Evolutionary conservation across 768 basidiomycete genomes (phyloP).

Genomic region (Kwoniella botswanensis): DNA sequence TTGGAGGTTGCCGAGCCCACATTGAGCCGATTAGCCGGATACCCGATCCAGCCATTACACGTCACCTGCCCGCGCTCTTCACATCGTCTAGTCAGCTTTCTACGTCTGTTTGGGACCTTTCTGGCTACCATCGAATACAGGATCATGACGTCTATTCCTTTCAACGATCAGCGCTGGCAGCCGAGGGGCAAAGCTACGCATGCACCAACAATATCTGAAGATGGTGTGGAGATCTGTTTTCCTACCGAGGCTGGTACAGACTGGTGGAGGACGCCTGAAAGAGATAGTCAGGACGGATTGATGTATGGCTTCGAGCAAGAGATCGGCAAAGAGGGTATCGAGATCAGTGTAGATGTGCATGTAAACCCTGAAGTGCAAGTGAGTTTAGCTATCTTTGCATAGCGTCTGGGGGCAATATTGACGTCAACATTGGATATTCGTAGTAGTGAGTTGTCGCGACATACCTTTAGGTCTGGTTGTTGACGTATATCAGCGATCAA

Average conservation of each 20-base stretch:
- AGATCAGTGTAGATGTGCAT: constrained; percentile 27
- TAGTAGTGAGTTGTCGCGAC: background rate
- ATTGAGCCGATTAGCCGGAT: background rate
- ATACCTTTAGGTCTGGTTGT: background rate
- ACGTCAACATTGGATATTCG: background rate
- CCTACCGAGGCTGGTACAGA: constrained; percentile 14
- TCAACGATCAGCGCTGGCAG: constrained; percentile 20
- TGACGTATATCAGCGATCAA: constrained; percentile 38
- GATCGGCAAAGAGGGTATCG: constrained; percentile 24
- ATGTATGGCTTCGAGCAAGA: constrained; percentile 16
- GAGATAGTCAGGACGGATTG: constrained; percentile 16
- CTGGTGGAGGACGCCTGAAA: constrained; percentile 24
- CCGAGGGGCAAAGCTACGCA: constrained; percentile 1
- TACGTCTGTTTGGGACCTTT: background rate
- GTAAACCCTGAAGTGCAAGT: constrained; percentile 22
- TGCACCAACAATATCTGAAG: background rate
- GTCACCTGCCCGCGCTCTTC: background rate
- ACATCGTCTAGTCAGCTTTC: background rate
- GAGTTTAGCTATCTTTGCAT: constrained; percentile 4
- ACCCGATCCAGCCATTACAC: background rate
- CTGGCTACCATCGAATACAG: background rate
- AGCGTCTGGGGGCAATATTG: background rate
- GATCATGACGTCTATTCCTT: constrained; percentile 2
- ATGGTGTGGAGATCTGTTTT: constrained; percentile 9
- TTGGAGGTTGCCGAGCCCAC: background rate